Conservation (phyloP, 768 basidiomycete species). For the Russula foetens region DNA sequence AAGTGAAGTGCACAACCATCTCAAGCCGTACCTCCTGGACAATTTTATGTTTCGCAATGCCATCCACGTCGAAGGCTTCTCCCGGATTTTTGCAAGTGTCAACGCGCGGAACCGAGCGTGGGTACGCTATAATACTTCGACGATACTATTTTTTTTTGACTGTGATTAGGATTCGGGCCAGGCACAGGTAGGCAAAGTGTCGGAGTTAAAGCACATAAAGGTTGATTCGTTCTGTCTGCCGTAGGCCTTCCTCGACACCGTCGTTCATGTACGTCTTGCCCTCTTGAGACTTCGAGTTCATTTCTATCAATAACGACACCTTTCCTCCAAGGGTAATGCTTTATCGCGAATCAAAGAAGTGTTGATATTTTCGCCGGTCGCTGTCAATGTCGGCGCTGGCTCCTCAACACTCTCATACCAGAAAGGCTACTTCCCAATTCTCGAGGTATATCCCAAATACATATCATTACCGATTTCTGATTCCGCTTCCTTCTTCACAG, state of each 20-base stretch:
- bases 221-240: background rate
- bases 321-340: conserved; percentile 22
- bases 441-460: conserved; percentile 21
- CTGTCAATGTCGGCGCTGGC: conserved; percentile 12
- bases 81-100: conserved; percentile 22
- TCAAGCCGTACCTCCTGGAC: conserved; percentile 22
- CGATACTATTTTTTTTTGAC: no score
- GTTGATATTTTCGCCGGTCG: conserved; percentile 21
- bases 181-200: conserved; percentile 24
- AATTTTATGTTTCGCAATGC: conserved; percentile 22
- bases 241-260: conserved; percentile 24
- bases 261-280: conserved; percentile 21
- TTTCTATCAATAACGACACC: background rate
- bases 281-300: background rate
- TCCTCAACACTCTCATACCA: conserved; percentile 26
- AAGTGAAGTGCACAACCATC: no score
- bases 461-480: background rate
- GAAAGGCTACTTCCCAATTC: conserved; percentile 27
- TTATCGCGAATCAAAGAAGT: conserved; percentile 27
- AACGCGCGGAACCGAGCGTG: conserved; percentile 22
- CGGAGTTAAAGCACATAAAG: background rate
- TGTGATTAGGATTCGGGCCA: conserved; percentile 21
- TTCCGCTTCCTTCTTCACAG: conserved; percentile 12
- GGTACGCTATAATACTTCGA: conserved; percentile 13
- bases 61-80: conserved; percentile 23